Percentiles rank a stretch among this genome's conserved stretches.
phyloP scores from a whole-genome alignment of 2,329 filamentous ascomycete species.

The Epichloe gansuensis region DNA sequence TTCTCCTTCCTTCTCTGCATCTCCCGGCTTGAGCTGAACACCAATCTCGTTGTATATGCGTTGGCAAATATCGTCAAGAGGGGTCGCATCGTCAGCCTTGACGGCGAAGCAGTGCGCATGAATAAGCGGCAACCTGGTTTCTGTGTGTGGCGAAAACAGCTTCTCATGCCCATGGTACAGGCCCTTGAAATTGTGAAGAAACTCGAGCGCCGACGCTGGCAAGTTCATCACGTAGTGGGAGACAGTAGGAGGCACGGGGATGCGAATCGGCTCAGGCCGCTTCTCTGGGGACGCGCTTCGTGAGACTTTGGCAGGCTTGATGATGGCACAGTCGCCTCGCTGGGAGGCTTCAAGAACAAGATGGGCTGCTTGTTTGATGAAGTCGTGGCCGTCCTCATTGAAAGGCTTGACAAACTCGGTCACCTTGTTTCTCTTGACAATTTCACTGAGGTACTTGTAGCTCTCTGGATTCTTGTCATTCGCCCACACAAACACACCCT shows the following conservation, averaged over 20 bases:
- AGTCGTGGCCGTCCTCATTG: slow-evolving; percentile 69
- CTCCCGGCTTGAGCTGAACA: slow-evolving; percentile 27
- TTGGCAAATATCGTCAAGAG: slow-evolving; percentile 36
- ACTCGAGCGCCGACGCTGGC: slow-evolving; percentile 76
- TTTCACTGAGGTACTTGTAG: slow-evolving; percentile 56
- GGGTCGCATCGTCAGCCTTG: slow-evolving; percentile 62
- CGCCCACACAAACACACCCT: slow-evolving; percentile 83
- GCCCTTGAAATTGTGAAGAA: slow-evolving; percentile 55
- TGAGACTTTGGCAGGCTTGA: slow-evolving; percentile 29
- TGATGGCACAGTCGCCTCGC: slow-evolving; percentile 39
- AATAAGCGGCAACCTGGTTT: slow-evolving; percentile 58
- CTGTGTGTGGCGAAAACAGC: slow-evolving; percentile 50
- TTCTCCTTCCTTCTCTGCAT: slow-evolving; percentile 33
- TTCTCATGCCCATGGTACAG: slow-evolving; percentile 60
- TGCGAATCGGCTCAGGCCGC: slow-evolving; percentile 23
- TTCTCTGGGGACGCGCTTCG: slow-evolving; percentile 25
- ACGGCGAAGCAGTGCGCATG: slow-evolving; percentile 93
- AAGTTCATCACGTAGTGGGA: slow-evolving; percentile 98
- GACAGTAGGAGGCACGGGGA: slow-evolving; percentile 59
- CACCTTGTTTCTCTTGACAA: slow-evolving; percentile 66
- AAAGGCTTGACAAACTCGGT: slow-evolving; percentile 60
- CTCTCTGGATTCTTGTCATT: slow-evolving; percentile 96
- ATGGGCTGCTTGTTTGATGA: slow-evolving; percentile 61
- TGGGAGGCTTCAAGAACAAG: slow-evolving; percentile 39
- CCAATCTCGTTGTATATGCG: slow-evolving; percentile 29